These are phyloP conservation scores for Crithidia fasciculata DNA, from an alignment of 208 protist genomes.

Conservation along the genomic window DNA sequence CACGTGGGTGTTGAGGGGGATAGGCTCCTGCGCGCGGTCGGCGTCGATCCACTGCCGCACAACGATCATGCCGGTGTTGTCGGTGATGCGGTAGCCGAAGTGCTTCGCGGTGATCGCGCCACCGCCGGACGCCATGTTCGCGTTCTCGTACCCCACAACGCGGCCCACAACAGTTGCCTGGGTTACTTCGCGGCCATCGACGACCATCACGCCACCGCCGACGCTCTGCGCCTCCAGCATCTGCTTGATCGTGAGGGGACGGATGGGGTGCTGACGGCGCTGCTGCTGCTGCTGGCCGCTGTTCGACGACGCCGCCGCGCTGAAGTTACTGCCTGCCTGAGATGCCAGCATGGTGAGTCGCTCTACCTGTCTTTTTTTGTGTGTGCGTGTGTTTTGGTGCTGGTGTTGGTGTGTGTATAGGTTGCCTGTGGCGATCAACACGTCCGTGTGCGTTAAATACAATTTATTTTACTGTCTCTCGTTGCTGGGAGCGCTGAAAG, in stretches of 20 bases:
- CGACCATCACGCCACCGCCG: conserved; percentile 85
- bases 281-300: conserved; percentile 51
- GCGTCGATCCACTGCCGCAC: conserved; percentile 89
- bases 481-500: too few relatives aligned
- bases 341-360: conserved; percentile 8
- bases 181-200: conserved; percentile 88
- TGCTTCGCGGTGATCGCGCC: conserved; percentile 88
- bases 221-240: conserved; percentile 83
- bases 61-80: conserved; percentile 83
- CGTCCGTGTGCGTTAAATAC: too few relatives aligned
- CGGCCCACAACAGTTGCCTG: conserved; percentile 87
- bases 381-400: not conserved
- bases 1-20: conserved; percentile 81
- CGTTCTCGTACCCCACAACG: conserved; percentile 83
- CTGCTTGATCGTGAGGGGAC: conserved; percentile 90
- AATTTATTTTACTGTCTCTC: too few relatives aligned
- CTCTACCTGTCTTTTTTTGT: not conserved
- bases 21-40: conserved; percentile 59
- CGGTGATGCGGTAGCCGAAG: conserved; percentile 84
- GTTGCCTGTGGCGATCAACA: too few relatives aligned
- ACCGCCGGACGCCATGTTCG: conserved; percentile 42
- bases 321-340: conserved; percentile 42
- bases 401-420: not conserved
- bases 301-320: conserved; percentile 9
- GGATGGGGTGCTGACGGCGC: conserved; percentile 85